Conservation (phyloP, 441 rosid genomes). For the Erysimum pusillum region DNA sequence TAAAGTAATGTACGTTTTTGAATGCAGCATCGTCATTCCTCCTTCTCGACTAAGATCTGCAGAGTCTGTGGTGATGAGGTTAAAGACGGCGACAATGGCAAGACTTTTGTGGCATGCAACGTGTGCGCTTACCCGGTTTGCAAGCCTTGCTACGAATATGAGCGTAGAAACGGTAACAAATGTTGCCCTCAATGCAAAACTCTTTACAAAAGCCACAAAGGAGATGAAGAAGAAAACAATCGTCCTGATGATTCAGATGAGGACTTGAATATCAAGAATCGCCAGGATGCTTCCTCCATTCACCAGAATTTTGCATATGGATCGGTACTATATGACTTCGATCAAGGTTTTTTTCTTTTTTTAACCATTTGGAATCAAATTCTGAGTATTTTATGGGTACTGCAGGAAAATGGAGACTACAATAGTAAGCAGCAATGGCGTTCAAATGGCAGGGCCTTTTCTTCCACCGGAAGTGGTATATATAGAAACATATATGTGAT, state of each 20-base stretch:
- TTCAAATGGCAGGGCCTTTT: constrained; percentile 63
- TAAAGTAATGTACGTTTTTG: neutral
- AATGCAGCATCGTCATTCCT: constrained; percentile 57
- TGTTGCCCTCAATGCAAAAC: constrained; percentile 90
- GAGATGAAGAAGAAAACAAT: constrained; percentile 72
- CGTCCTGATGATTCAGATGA: constrained; percentile 71
- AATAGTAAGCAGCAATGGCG: constrained; percentile 59
- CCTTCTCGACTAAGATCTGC: constrained; percentile 58
- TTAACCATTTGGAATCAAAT: constrained; percentile 9
- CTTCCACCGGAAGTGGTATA: constrained; percentile 83
- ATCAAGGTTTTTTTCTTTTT: neutral
- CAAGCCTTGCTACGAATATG: constrained; percentile 83
- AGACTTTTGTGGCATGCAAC: constrained; percentile 71
- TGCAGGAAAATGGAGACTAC: constrained; percentile 76
- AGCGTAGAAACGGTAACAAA: constrained; percentile 82
- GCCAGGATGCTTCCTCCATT: constrained; percentile 50
- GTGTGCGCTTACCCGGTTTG: constrained; percentile 86
- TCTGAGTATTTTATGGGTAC: constrained; percentile 17
- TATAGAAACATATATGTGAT: neutral
- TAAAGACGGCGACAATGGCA: constrained; percentile 62
- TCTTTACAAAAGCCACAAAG: constrained; percentile 85
- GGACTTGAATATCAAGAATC: constrained; percentile 64
- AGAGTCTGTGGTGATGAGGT: constrained; percentile 83
- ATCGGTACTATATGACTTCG: constrained; percentile 54
- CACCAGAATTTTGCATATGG: constrained; percentile 52